Conservation (phyloP, 768 basidiomycete species). For the Russula foetens region DNA sequence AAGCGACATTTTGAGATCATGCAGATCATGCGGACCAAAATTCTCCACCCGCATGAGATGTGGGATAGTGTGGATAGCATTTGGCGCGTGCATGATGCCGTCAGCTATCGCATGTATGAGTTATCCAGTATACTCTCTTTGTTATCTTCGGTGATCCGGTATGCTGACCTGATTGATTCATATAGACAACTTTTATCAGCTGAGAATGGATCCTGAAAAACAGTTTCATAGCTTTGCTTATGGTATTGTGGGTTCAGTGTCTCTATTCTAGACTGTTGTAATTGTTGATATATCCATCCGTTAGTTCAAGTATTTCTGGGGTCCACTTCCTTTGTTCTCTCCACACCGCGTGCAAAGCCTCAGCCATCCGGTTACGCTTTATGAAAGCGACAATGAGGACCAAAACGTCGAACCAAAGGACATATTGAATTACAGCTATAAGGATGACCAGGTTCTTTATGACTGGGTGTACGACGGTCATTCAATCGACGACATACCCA, state of each 20-base stretch:
- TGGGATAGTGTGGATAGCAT: not conserved
- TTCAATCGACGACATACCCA: not conserved
- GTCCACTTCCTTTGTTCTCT: not conserved
- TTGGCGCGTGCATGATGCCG: not conserved
- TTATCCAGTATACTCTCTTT: slow-evolving; percentile 6
- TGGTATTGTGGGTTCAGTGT: slow-evolving; percentile 14
- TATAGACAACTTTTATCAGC: slow-evolving; percentile 21
- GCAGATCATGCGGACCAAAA: not conserved
- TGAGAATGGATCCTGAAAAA: slow-evolving; percentile 11
- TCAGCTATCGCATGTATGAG: not conserved
- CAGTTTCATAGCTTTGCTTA: slow-evolving; percentile 21
- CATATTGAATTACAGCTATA: too few species aligned
- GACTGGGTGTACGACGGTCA: slow-evolving; percentile 9
- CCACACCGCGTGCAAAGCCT: too few species aligned
- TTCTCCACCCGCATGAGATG: slow-evolving; percentile 1
- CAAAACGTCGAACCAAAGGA: too few species aligned
- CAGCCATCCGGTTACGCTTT: too few species aligned
- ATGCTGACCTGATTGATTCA: not conserved
- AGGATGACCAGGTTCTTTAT: not conserved
- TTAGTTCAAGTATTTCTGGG: slow-evolving; percentile 2
- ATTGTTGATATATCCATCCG: not conserved
- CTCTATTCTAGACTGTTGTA: not conserved
- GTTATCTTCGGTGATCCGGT: not conserved
- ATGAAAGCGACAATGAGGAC: too few species aligned
- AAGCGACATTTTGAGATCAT: slow-evolving; percentile 19